Evolutionary conservation across 2,329 filamentous ascomycete genomes (phyloP), one percentile per base, ranked within the genome.

Genomic region (Calonectria hawksworthii): DNA sequence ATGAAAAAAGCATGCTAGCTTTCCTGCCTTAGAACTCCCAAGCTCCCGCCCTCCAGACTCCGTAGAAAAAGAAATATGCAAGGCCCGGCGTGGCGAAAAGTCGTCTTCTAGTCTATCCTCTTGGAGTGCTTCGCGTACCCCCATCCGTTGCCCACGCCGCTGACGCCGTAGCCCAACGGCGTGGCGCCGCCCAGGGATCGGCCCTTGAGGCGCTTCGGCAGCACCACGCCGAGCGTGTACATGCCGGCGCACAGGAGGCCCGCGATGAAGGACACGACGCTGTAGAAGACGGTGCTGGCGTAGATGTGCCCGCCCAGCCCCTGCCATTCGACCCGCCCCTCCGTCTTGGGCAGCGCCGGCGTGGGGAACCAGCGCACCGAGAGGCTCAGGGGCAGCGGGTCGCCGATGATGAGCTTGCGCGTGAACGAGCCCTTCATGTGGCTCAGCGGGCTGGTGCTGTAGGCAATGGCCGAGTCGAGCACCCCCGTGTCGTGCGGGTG

Each of bases 291-390:
- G 38, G 91, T 93, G 82, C 90, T 92, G 10, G 91, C 90, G 81
- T 91, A 92, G 38, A 93, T 88, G 77, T 93, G 91, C 0, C 91
- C 91, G 21, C 92, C 91, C 85, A 93, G 89, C 4, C 92, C 92
- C 74, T 90, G 88, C 92, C 92, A 93, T 84, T 92, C 91, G 8
- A 93, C 90, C 75, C 86, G 88, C 14, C 92, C 92, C 83, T 92
- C 92, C n/a, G 89, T 91, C 83, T 90, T 90, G 76, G 94, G 94
- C 77, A 96, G 87, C 47, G 89, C 88, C 0, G 94, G 93, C 30
- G 91, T 94, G 1, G 94, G 94, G 84, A 96, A 97, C 97, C 97
- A 99, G 56, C 95, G 89, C 18, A 99, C 93, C 51, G 92, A 94
- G 81, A 99, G 94, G 56, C 89, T 90, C 79, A 99, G 88, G 0